Evolutionary conservation across 192 early-diverging fungal species (phyloP), one percentile per base, ranked within the genome.

Genomic region (Podila epicladia): DNA sequence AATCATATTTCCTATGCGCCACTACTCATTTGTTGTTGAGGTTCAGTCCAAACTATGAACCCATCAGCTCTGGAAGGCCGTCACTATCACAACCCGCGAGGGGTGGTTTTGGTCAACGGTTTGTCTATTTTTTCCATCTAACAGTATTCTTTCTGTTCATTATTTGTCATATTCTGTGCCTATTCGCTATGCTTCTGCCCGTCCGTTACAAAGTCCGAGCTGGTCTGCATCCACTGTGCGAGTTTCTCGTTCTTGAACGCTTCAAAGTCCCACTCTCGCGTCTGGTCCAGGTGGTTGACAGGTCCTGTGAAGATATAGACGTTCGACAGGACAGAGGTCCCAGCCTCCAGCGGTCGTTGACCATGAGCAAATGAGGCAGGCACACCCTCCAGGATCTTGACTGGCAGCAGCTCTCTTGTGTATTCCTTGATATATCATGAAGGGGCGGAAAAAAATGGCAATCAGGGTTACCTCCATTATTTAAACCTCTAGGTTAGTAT

Each of bases 291-390:
- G n/a, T 72, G 55, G 20, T 32, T 35, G 41, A 50, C 49, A 4
- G 77, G 71, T 4, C 77, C 77, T 1, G 77, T 69, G 31, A 80
- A 80, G 13, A 80, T 28, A 35, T 80, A 80, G 2, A 80, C 77
- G 35, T 80, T 72, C 9, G 77, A 60, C 41, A 51, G 19, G 28
- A 80, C 62, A 26, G 65, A 3, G 17, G 71, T 66, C n/a, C 77
- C 77, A 20, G 65, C 35, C 4, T 37, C 22, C 28, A 80, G 29
- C 4, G 77, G 35, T 2, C 41, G 57, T 8, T 53, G 57, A 3
- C 37, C 57, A 26, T 61, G 65, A 13, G 66, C 66, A 49, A 41
- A 80, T 3, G 29, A 45, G 13, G 28, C 77, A 9, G 77, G 70
- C 0, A 80, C 77, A 15, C 62, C 57, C 19, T 72, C 71, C 0